These are phyloP conservation scores for Acanthamoeba triangularis DNA, from an alignment of 208 protist genomes.

Conservation along the genomic window DNA sequence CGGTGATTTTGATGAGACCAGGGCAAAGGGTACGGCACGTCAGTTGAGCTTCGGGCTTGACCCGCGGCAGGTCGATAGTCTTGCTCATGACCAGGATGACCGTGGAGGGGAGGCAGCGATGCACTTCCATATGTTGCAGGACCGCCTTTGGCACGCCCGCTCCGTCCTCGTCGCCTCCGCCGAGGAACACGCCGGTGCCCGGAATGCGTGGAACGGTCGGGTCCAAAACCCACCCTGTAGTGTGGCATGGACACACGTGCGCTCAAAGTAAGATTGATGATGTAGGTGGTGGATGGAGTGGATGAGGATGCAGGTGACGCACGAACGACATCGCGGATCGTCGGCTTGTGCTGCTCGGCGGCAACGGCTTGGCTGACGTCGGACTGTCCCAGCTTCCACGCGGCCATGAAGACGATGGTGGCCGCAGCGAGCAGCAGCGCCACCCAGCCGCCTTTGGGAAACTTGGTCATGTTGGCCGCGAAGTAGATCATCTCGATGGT, in stretches of 20 bases:
- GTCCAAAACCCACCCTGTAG: not conserved
- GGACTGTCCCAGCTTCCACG: not conserved
- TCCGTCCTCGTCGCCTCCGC: not conserved
- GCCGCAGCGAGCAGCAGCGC: not conserved
- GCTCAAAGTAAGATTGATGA: too few relatives aligned
- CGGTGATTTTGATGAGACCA: not conserved
- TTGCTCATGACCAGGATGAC: not conserved
- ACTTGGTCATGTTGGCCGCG: constrained; percentile 37
- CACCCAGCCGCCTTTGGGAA: constrained; percentile 17
- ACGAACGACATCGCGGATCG: constrained; percentile 26
- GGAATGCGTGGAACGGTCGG: not conserved
- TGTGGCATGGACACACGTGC: not conserved
- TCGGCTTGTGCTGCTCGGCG: not conserved
- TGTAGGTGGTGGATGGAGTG: too few relatives aligned
- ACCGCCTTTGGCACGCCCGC: not conserved
- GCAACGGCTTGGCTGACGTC: not conserved
- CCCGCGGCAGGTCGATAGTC: not conserved
- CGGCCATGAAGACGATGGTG: constrained; percentile 30
- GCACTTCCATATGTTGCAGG: not conserved
- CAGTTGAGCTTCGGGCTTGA: not conserved
- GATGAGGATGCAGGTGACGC: not conserved
- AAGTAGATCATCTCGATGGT: constrained; percentile 39
- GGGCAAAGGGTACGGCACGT: not conserved
- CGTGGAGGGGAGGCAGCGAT: not conserved
- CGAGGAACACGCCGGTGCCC: constrained; percentile 18